Evolutionary conservation across 495 filamentous ascomycete species (phyloP).

Genomic region (Penicillium malachiteum): DNA sequence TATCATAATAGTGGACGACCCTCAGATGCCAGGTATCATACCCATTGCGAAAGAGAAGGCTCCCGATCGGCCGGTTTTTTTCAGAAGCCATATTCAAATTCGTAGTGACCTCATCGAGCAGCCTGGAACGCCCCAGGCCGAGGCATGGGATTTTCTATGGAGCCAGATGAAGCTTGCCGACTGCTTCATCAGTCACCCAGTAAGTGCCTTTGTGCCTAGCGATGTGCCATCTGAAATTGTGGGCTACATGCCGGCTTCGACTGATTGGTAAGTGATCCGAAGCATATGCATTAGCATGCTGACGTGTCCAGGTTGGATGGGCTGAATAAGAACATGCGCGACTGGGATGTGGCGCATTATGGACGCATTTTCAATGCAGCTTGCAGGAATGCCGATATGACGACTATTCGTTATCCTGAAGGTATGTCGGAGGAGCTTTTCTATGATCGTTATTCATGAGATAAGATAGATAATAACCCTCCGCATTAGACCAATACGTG

Average conservation of each 20-base stretch:
- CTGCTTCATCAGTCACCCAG: constrained; percentile 83
- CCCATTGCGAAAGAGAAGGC: constrained; percentile 70
- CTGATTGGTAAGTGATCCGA: constrained; percentile 60
- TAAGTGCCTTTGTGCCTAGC: constrained; percentile 71
- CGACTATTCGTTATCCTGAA: constrained; percentile 64
- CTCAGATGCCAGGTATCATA: constrained; percentile 84
- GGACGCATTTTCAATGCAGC: constrained; percentile 68
- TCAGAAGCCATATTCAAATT: constrained; percentile 80
- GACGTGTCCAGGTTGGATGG: constrained; percentile 67
- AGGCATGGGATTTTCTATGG: constrained; percentile 81
- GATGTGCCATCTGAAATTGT: constrained; percentile 66
- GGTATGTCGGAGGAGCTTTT: constrained; percentile 33
- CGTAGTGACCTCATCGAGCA: constrained; percentile 68
- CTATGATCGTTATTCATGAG: neutral
- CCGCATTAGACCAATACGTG: constrained; percentile 63
- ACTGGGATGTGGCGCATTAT: constrained; percentile 76
- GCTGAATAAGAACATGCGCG: constrained; percentile 73
- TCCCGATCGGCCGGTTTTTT: constrained; percentile 76
- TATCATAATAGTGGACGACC: constrained; percentile 79
- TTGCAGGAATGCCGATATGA: constrained; percentile 56
- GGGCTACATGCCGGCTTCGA: constrained; percentile 78
- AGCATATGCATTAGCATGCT: constrained; percentile 8
- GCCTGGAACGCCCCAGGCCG: constrained; percentile 63
- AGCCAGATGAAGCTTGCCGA: constrained; percentile 67
- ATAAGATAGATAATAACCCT: constrained; percentile 4